Base-by-base conservation (phyloP, 2,329 filamentous ascomycete species). In the Alternaria dauci region DNA sequence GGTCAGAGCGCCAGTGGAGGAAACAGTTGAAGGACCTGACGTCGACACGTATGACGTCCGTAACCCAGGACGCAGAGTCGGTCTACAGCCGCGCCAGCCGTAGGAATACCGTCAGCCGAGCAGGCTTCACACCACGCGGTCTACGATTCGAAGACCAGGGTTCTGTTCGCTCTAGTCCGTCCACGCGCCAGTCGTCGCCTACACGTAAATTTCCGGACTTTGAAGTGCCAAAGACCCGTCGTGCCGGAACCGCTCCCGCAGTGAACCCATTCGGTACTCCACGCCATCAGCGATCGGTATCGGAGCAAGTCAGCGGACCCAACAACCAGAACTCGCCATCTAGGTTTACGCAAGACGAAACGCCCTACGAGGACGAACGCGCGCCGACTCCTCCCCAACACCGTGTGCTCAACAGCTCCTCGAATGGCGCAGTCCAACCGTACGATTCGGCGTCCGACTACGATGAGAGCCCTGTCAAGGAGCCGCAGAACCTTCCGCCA, bases 1-100 rank as follows among this genome's bases (percentile, higher is more conserved):
- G 94, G 93, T 89, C 84, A 44, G 95, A 98, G 79, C 86, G 89
- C 25, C 92, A 97, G 67, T 99, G 95, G 95, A 88, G 94, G 68
- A 91, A 89, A 74, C 88, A 90, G 72, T 80, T 99, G 76, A 98
- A 97, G 80, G 93, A 97, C 59, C 82, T 94, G 44, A 97, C 94
- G 0, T 88, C 91, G 5, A 88, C 87, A 55, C 88, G 93, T 23
- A 94, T 96, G 87, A 88, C 87, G 28, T 41, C 75, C 28, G 48
- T 74, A 9, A 61, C 55, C 12, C 67, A 71, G 2, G 69, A 71
- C n/a, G 52, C 63, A 14, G 66, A 71, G 7, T 61, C 85, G 83
- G 16, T 81, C 16, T 71, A 70, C 61, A 67, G 72, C 25, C 68
- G 75, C n/a, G 70, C 75, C 39, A 76, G 76, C 55, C 76, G 80